Percentiles rank a stretch among this genome's conserved stretches.
Conservation (phyloP, 1,284 basidiomycete species). For the Lentinula novae-zelandiae region DNA sequence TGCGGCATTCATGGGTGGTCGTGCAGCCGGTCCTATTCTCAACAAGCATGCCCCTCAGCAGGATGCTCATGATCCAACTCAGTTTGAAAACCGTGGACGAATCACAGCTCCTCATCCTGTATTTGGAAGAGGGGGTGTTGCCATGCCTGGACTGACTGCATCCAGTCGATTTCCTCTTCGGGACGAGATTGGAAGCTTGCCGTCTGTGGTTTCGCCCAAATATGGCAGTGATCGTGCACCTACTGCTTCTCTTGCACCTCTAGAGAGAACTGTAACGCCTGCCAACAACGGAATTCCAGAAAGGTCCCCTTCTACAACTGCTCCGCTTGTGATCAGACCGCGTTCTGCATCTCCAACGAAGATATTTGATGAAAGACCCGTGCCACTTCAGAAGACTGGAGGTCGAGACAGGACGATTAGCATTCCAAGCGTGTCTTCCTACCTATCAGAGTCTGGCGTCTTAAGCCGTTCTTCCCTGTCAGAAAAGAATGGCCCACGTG, state of each 20-base stretch:
- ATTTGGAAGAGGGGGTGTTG: constrained; percentile 68
- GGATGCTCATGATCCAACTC: constrained; percentile 59
- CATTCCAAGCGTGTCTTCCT: constrained; percentile 20
- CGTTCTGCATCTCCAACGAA: constrained; percentile 32
- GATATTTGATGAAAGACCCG: constrained; percentile 26
- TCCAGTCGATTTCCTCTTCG: constrained; percentile 1
- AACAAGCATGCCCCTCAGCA: constrained; percentile 68
- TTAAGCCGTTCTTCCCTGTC: background rate
- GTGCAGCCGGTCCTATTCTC: constrained; percentile 64
- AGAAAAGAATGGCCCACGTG: constrained; percentile 6
- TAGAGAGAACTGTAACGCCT: background rate
- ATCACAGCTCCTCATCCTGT: constrained; percentile 60
- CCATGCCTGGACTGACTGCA: constrained; percentile 62
- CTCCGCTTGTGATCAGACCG: background rate
- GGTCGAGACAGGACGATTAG: constrained; percentile 31
- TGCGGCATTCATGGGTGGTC: constrained; percentile 75
- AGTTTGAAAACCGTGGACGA: constrained; percentile 58
- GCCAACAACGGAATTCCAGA: background rate
- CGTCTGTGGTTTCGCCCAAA: background rate
- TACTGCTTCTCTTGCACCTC: background rate
- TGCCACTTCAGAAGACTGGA: constrained; percentile 15
- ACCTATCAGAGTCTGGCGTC: background rate
- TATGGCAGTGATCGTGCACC: background rate
- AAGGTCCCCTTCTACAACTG: background rate
- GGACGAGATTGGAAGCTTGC: background rate